Conservation (phyloP, 2,329 filamentous ascomycete genomes). For the Pseudogymnoascus sp. region DNA sequence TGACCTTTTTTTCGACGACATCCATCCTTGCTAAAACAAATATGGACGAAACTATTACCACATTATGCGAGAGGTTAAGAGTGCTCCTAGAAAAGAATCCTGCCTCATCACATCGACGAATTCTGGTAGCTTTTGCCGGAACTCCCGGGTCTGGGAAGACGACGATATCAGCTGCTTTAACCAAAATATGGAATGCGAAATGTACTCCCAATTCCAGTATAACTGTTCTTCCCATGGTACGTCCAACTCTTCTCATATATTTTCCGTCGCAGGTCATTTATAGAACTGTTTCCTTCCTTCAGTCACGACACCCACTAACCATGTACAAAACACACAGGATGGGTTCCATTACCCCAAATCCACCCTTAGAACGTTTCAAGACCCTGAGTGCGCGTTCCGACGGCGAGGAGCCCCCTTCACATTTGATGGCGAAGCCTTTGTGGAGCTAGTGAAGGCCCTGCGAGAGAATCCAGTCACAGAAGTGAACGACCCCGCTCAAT, state of each 20-base stretch:
- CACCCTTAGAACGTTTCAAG: conserved; percentile 18
- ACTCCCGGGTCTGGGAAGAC: conserved; percentile 30
- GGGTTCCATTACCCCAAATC: conserved; percentile 29
- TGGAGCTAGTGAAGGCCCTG: conserved; percentile 20
- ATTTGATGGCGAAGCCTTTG: conserved; percentile 25
- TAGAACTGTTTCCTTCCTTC: neutral
- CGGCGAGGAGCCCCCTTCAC: conserved; percentile 30
- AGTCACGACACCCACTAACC: neutral
- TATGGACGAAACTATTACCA: conserved; percentile 10
- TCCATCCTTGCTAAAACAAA: neutral
- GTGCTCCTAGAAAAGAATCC: conserved; percentile 15
- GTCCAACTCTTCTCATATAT: neutral
- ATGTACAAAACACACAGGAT: conserved; percentile 19
- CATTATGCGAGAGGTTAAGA: conserved; percentile 7
- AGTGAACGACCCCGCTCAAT: neutral
- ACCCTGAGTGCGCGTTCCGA: conserved; percentile 23
- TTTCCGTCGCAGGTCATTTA: neutral
- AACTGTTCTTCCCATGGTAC: conserved; percentile 26
- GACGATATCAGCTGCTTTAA: conserved; percentile 24
- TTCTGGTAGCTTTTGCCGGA: conserved; percentile 29
- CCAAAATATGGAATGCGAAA: conserved; percentile 15
- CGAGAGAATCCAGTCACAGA: conserved; percentile 23
- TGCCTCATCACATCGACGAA: conserved; percentile 16
- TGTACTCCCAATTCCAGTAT: conserved; percentile 15
- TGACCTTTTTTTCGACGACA: neutral